Evolutionary conservation across 805 yeast genomes (phyloP).

Genomic region (Diddensiella santjacobensis): DNA sequence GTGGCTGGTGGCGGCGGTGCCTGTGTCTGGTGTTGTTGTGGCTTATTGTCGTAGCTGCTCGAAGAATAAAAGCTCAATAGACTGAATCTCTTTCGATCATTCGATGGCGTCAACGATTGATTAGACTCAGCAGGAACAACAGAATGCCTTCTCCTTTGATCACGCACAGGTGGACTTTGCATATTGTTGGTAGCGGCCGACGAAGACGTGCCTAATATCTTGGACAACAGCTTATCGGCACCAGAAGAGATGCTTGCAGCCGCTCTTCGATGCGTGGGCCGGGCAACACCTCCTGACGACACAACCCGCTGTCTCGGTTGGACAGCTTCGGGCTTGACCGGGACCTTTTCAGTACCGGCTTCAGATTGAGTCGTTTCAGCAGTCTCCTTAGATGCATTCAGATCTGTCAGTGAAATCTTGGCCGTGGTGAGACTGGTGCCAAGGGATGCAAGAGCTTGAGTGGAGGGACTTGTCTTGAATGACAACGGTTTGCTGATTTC

Average conservation of each 20-base stretch:
- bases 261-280: slow-evolving; percentile 23
- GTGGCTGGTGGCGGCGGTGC: background rate
- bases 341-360: background rate
- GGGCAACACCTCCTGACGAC: background rate
- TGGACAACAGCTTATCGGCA: slow-evolving; percentile 25
- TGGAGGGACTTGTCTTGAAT: slow-evolving; percentile 13
- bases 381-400: background rate
- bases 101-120: background rate
- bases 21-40: background rate
- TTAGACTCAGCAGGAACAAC: slow-evolving; percentile 15
- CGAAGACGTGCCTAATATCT: slow-evolving; percentile 21
- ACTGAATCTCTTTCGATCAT: slow-evolving; percentile 25
- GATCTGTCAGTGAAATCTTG: background rate
- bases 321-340: background rate
- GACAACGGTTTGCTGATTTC: slow-evolving; percentile 33
- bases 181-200: background rate
- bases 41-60: background rate
- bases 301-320: background rate
- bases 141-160: slow-evolving; percentile 17
- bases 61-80: slow-evolving; percentile 21
- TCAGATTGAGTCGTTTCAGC: background rate
- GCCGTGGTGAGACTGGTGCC: background rate
- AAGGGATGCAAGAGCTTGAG: slow-evolving; percentile 10
- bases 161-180: background rate
- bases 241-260: slow-evolving; percentile 27